Evolutionary conservation across 139 green algal genomes (phyloP), one percentile per base, ranked within the genome.

Genomic region (Monoraphidium neglectum): DNA sequence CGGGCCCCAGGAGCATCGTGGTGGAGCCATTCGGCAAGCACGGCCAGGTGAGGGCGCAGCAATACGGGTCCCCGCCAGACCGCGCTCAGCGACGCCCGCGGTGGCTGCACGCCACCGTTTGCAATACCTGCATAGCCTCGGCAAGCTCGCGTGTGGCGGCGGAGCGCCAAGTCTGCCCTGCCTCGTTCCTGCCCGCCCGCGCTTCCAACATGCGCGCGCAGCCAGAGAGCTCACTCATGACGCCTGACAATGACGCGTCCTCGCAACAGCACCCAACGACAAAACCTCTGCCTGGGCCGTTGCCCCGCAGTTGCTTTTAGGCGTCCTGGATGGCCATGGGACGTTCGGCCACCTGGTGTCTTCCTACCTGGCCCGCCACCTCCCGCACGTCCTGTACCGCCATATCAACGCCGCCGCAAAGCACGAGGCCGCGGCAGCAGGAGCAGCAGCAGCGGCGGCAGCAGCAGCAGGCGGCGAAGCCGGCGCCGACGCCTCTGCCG

Each of bases 281-380:
- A 59, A 16, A 21, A 59, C 51, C 21, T 21, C 21, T 21, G 51
- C 21, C 16, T 59, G 51, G 16, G 51, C 51, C 51, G 51, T 59
- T 16, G 23, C 28, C 32, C 21, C 57, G 30, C 30, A 79, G 49
- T 26, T 79, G 49, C 63, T 79, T 24, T 13, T 79, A 13, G 73
- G 73, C 1, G 73, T 79, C 1, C 70, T 79, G 43, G 73, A 79
- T 21, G 73, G 73, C 38, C 73, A 79, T 1, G 73, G 73, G 5
- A 63, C 30, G 1, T 63, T 53, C 5, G 72, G 72, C 15, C 72
- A 77, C 23, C 46, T 70, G 18, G 72, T 77, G 28, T 70, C 57
- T 33, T 70, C 40, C 28, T 77, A 59, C 43, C 38, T 77, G 1
- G 40, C 59, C 24, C 57, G 68, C 38, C 72, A 77, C 72, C 72